Conservation (phyloP, 2,329 filamentous ascomycete genomes). For the Botrytis fabae region DNA sequence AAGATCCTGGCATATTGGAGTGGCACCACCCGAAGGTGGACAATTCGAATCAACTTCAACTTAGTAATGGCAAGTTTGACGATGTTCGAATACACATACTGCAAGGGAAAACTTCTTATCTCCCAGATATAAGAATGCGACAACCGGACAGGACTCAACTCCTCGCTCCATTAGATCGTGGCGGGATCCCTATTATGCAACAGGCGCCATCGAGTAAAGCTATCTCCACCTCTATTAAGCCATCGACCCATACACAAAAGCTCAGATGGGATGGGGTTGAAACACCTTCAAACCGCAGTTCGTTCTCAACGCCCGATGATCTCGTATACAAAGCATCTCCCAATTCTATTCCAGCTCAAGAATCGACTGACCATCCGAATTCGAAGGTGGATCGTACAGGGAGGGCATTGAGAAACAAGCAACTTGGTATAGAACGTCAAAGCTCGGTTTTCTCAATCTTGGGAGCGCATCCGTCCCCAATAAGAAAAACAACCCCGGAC, state of each 20-base stretch:
- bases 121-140: neutral
- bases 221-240: neutral
- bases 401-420: neutral
- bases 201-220: neutral
- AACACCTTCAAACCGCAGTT: neutral
- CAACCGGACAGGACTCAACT: neutral
- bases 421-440: neutral
- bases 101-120: neutral
- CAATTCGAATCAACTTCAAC: neutral
- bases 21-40: neutral
- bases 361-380: neutral
- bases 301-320: neutral
- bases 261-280: neutral
- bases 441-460: neutral
- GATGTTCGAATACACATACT: neutral
- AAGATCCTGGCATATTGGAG: neutral
- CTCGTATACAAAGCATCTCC: neutral
- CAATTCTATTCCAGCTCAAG: neutral
- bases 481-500: neutral
- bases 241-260: neutral
- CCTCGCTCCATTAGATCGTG: neutral
- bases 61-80: neutral
- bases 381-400: neutral
- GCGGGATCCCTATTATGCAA: neutral
- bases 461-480: neutral